Evolutionary conservation across 1,139 yeast genomes (phyloP), one percentile per base, ranked within the genome.

Genomic region (Candida sanyaensis): DNA sequence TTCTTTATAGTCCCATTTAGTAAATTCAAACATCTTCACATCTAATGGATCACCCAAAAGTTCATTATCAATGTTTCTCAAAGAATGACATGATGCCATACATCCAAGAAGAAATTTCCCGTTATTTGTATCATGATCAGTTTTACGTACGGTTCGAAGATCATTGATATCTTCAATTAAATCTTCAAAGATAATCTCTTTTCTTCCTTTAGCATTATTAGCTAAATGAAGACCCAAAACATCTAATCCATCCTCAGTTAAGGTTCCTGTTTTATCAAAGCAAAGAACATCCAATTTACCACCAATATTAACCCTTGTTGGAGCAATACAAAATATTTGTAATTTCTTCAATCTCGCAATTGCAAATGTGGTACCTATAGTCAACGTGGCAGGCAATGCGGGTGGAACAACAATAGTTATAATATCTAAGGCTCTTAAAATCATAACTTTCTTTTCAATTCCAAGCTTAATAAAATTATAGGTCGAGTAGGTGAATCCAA

Each of bases 401-500:
- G 99, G 99, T 2, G 99, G 99, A 1, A 93, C 97, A 10, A 95
- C 99, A 62, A 93, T 91, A 0, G 99, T 93, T 47, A 93, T 87
- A 49, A 93, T 81, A 68, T 93, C 99, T 51, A 95, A 72, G 0
- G 98, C 98, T 57, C 99, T 79, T 48, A 95, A 72, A 8, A 92
- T 75, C 75, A 93, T 93, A 31, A 87, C 67, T 43, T 75, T 77
- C 50, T 79, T 80, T 4, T 87, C 83, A 42, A 92, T 66, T 0
- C 95, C 93, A 57, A 95, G 69, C 57, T 82, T 75, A 50, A 93
- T 78, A 64, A 93, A 95, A 61, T 90, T 89, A 54, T 86, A 75
- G 1, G 96, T 88, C 34, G 96, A 89, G 53, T 88, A 80, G 7
- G 85, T 72, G 60, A 95, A 95, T 0, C 99, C 99, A 52, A 88